Base-by-base conservation (phyloP, 75 land plant genomes). In the Cryptomeria japonica region DNA sequence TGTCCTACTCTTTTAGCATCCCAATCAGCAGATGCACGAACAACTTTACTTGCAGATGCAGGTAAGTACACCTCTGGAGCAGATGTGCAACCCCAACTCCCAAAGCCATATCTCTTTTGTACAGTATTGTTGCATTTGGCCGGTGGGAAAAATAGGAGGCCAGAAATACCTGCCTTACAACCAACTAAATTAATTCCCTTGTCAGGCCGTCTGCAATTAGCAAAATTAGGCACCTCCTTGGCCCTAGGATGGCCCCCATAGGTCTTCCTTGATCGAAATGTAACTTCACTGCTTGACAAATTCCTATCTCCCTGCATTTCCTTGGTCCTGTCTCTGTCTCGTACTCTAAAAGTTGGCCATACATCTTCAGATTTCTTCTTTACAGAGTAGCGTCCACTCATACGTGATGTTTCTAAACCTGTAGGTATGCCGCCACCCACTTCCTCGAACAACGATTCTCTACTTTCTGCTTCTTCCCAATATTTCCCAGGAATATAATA, bases 11-110 rank as follows among this genome's bases (percentile, higher is more conserved):
- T 90, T 88, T 92, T 90, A 5, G 68, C 85, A 31, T 90, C 85
- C 90, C 93, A 92, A 39, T 90, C 91, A 19, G 91, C 91, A 42
- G 93, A 92, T 1, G 91, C 46, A 73, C 93, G 55, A 25, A 88
- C 90, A 55, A 36, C 78, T 9, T 90, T 89, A 32, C 88, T 88
- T 72, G 88, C 89, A 85, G 86, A 85, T 49, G 86, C 32, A 34
- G 93, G 89, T 41, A 86, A 88, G 84, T 86, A 88, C 47, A 85
- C 86, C 44, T 91, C 89, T 47, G 88, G 87, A 37, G 86, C 73
- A 55, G 91, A 85, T 15, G 91, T 53, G 84, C 93, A 92, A 6
- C 93, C 91, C 73, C 90, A 79, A 1, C 89, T 90, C 70, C 93
- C 73, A 79, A 92, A 86, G 84, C 84, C 44, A 22, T 42, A 82